Conservation (phyloP, 495 filamentous ascomycete species). For the Trichoderma asperelloides region DNA sequence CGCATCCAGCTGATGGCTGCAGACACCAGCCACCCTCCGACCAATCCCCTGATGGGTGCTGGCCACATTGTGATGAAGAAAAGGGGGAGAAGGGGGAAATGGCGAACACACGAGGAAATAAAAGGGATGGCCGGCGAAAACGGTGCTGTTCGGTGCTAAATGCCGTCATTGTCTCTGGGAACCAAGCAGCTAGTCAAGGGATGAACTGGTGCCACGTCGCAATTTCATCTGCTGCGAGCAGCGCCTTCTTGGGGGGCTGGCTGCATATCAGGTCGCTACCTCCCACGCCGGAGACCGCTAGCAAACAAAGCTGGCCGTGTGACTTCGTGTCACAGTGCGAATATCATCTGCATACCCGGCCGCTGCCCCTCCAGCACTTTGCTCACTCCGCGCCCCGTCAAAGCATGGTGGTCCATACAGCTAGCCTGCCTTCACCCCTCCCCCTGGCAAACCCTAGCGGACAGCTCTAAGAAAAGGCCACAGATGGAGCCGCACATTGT, state of each 20-base stretch:
- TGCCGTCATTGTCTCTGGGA: neutral
- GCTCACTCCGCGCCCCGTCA: neutral
- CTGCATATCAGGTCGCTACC: conserved; percentile 1
- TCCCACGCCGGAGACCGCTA: neutral
- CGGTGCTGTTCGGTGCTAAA: neutral
- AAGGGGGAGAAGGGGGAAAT: neutral
- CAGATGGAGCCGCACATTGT: neutral
- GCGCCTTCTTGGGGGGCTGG: conserved; percentile 1
- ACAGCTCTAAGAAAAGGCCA: neutral
- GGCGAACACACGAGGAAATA: neutral
- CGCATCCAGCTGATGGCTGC: neutral
- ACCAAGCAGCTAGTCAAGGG: conserved; percentile 1
- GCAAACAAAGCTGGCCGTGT: conserved; percentile 4
- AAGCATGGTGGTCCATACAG: neutral
- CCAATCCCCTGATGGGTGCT: neutral
- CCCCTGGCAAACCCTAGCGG: neutral
- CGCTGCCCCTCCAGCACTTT: neutral
- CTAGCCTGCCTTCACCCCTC: neutral
- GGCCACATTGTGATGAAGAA: neutral
- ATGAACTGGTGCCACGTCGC: neutral
- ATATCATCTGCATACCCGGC: neutral
- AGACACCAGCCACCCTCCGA: neutral
- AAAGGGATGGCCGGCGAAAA: neutral
- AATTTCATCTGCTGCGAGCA: neutral
- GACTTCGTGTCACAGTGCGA: conserved; percentile 1